A percentile compares a stretch with the other conserved stretches of the same genome.
Evolutionary conservation across 179 eudicot genomes (phyloP).

Genomic region (Drosera spatulata): DNA sequence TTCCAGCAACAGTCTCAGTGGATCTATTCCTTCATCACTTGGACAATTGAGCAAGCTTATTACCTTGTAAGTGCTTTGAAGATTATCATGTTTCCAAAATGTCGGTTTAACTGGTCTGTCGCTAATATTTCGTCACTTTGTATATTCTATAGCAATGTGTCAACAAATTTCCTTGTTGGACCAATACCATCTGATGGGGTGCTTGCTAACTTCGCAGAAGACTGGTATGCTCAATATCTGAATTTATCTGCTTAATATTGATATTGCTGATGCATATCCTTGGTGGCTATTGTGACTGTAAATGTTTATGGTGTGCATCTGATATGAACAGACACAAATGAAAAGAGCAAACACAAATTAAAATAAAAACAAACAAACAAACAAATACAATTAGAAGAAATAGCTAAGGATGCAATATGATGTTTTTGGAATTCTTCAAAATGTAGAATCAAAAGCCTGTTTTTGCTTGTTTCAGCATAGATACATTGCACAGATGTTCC

Average conservation of each 20-base stretch:
- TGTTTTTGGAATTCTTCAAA: no score
- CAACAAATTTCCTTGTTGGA: conserved; percentile 80
- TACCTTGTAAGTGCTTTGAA: conserved; percentile 45
- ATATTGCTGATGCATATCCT: neutral
- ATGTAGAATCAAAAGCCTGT: no score
- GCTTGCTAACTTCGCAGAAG: conserved; percentile 49
- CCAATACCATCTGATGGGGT: conserved; percentile 70
- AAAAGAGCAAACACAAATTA: no score
- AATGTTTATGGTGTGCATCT: no score
- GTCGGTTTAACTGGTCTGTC: neutral
- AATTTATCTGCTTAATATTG: no score
- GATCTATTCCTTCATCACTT: conserved; percentile 73
- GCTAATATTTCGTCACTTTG: conserved; percentile 3
- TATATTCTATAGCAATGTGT: conserved; percentile 63
- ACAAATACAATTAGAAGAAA: no score
- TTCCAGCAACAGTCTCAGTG: conserved; percentile 80
- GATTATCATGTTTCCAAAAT: conserved; percentile 1
- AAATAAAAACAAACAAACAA: no score
- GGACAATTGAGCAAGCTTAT: conserved; percentile 66
- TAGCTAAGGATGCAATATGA: no score
- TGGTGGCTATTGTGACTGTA: neutral
- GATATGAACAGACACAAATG: no score
- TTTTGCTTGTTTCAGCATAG: no score
- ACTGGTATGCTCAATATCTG: conserved; percentile 50
- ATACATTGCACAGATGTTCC: no score